Conservation (phyloP, 2,329 filamentous ascomycete species). For the Coleophoma crateriformis region DNA sequence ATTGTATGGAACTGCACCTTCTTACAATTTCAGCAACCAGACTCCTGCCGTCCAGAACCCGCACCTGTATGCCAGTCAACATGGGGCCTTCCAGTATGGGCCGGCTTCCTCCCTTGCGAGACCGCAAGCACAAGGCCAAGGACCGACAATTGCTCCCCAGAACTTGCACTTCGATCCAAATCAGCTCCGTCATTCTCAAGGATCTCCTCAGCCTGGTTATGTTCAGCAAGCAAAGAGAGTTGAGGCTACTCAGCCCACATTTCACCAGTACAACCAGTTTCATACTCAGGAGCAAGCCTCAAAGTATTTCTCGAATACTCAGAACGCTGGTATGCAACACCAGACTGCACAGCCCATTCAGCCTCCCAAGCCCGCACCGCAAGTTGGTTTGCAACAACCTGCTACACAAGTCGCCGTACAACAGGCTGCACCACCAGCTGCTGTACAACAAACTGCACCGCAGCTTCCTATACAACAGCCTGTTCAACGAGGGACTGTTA, state of each 20-base stretch:
- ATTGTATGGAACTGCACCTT: slow-evolving; percentile 13
- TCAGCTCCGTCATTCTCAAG: too few relatives aligned
- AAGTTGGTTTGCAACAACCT: too few relatives aligned
- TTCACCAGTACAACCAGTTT: slow-evolving; percentile 14
- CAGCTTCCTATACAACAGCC: too few relatives aligned
- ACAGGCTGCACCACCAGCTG: too few relatives aligned
- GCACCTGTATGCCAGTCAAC: slow-evolving; percentile 13
- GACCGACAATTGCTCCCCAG: slow-evolving; percentile 21
- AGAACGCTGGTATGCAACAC: not conserved
- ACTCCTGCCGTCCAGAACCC: slow-evolving; percentile 18
- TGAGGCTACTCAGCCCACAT: slow-evolving; percentile 9
- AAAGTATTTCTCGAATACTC: not conserved
- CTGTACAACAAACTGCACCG: too few relatives aligned
- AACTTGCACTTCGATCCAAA: slow-evolving; percentile 19
- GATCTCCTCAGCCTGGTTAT: not conserved
- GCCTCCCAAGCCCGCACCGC: not conserved
- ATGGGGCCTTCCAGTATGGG: slow-evolving; percentile 19
- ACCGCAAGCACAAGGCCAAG: slow-evolving; percentile 7
- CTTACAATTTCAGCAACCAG: slow-evolving; percentile 16
- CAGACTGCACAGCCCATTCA: not conserved
- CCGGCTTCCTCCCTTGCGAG: not conserved
- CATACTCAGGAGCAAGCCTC: not conserved
- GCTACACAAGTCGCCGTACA: too few relatives aligned
- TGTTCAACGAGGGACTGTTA: too few relatives aligned
- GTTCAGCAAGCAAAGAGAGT: slow-evolving; percentile 11